A percentile compares a stretch with the other conserved stretches of the same genome.
phyloP scores from a whole-genome alignment of 306 rosid genomes.

The Malus orientalis region DNA sequence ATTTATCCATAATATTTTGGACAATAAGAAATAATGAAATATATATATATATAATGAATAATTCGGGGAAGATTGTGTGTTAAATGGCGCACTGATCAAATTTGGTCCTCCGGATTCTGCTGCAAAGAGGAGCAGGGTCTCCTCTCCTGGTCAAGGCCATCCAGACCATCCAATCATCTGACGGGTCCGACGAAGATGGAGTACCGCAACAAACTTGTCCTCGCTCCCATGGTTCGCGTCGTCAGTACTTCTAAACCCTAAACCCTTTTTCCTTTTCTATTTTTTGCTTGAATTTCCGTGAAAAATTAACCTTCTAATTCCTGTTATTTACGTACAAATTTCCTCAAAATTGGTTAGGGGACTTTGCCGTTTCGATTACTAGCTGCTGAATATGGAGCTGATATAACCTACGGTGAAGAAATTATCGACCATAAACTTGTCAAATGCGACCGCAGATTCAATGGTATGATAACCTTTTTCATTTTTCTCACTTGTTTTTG shows the following conservation, averaged over 20 bases:
- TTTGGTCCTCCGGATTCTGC: background rate
- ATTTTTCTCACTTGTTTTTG: background rate
- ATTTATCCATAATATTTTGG: too few species aligned
- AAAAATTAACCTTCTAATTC: background rate
- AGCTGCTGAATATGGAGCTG: slow-evolving; percentile 84
- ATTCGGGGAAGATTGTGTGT: background rate
- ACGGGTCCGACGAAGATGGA: slow-evolving; percentile 40
- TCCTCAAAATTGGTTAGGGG: slow-evolving; percentile 35
- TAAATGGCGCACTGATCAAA: background rate
- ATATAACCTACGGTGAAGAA: slow-evolving; percentile 76
- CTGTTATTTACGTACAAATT: background rate
- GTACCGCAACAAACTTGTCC: slow-evolving; percentile 64
- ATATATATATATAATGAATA: too few species aligned
- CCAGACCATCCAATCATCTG: background rate
- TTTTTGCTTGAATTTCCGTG: background rate
- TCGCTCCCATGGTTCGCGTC: slow-evolving; percentile 97
- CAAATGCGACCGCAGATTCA: slow-evolving; percentile 77
- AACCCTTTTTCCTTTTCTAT: background rate
- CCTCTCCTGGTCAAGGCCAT: background rate
- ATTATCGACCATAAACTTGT: slow-evolving; percentile 71
- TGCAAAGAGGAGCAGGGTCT: background rate
- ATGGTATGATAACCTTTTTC: slow-evolving; percentile 37
- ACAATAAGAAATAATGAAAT: too few species aligned
- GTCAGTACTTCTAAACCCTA: slow-evolving; percentile 35
- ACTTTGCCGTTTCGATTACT: slow-evolving; percentile 76